phyloP scores from a whole-genome alignment of 495 filamentous ascomycete species.

The Penicillium goetzii region DNA sequence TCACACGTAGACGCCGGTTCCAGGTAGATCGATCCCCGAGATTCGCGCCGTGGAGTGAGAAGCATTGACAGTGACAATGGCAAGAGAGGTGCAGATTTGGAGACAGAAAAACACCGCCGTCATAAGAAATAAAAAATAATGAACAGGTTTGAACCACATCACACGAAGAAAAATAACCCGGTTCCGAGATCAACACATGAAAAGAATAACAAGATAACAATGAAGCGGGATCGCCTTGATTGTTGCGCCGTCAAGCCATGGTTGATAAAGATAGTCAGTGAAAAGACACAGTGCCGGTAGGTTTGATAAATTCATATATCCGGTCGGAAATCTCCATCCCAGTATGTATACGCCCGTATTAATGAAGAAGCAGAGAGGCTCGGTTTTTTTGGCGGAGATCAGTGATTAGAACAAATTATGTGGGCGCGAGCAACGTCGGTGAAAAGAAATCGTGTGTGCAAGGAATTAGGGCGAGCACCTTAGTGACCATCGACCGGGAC shows the following conservation, averaged over 20 bases:
- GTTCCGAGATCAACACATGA: slow-evolving; percentile 28
- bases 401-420: slow-evolving; percentile 40
- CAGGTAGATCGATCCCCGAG: slow-evolving; percentile 20
- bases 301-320: slow-evolving; percentile 36
- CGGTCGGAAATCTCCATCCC: slow-evolving; percentile 31
- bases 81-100: slow-evolving; percentile 15
- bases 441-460: slow-evolving; percentile 27
- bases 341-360: slow-evolving; percentile 52
- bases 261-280: slow-evolving; percentile 24
- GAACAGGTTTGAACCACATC: slow-evolving; percentile 22
- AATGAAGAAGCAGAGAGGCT: slow-evolving; percentile 36
- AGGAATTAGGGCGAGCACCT: slow-evolving; percentile 32
- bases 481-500: slow-evolving; percentile 37
- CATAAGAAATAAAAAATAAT: slow-evolving; percentile 33
- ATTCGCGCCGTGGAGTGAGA: slow-evolving; percentile 12
- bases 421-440: slow-evolving; percentile 25
- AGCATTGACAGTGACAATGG: slow-evolving; percentile 31
- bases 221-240: slow-evolving; percentile 28
- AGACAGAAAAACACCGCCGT: slow-evolving; percentile 24
- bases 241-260: slow-evolving; percentile 48
- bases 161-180: slow-evolving; percentile 24
- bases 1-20: slow-evolving; percentile 30
- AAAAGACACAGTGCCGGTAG: slow-evolving; percentile 25
- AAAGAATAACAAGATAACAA: slow-evolving; percentile 27
- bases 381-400: slow-evolving; percentile 25